Percentiles rank a stretch among this genome's conserved stretches.
These are phyloP conservation scores for Aristolochia contorta DNA, from an alignment of 164 flowering plant species.

Conservation along the genomic window DNA sequence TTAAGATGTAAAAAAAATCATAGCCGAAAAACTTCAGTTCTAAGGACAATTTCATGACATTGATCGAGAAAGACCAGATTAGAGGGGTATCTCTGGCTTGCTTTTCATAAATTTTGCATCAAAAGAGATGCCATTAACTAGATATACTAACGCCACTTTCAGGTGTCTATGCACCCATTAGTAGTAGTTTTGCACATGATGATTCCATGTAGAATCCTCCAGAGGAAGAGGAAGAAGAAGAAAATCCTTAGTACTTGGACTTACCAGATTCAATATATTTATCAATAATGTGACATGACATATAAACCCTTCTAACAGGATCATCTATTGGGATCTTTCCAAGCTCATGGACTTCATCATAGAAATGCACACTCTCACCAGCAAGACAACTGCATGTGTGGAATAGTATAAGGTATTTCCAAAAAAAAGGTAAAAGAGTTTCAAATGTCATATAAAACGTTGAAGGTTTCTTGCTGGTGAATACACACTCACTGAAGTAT, in stretches of 20 bases:
- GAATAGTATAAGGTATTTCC: neutral
- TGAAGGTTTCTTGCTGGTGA: too few species aligned
- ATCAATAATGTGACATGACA: conserved; percentile 80
- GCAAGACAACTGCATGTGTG: conserved; percentile 61
- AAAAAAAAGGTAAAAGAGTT: neutral
- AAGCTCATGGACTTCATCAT: conserved; percentile 63
- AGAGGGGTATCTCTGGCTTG: too few species aligned
- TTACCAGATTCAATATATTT: conserved; percentile 63
- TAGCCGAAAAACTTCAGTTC: neutral
- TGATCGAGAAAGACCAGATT: too few species aligned
- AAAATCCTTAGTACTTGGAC: neutral
- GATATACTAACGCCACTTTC: too few species aligned
- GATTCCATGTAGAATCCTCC: too few species aligned
- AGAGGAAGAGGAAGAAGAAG: neutral
- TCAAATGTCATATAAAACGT: neutral
- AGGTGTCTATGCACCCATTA: too few species aligned
- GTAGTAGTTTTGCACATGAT: too few species aligned
- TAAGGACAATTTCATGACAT: too few species aligned
- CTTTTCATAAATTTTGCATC: too few species aligned
- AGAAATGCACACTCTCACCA: conserved; percentile 83
- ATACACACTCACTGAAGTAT: too few species aligned
- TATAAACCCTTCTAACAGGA: conserved; percentile 66
- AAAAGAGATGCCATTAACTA: too few species aligned
- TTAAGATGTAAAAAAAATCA: neutral
- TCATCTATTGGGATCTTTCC: conserved; percentile 52